Evolutionary conservation across 2,329 filamentous ascomycete genomes (phyloP), one percentile per base, ranked within the genome.

Genomic region (Scytalidium lignicola): DNA sequence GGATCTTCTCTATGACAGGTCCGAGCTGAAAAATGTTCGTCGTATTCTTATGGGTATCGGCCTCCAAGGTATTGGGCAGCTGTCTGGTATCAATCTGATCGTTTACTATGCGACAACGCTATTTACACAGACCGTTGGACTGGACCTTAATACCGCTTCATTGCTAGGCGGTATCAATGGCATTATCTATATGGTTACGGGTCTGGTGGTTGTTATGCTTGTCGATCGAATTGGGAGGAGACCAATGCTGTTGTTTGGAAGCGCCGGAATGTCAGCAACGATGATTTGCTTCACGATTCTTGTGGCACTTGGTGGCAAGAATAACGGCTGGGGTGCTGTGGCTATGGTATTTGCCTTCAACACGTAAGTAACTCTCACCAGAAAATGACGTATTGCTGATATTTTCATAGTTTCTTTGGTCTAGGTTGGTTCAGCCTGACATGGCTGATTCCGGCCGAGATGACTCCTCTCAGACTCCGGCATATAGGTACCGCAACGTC

Each of bases 51-150:
- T 37, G 32, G 32, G 32, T 13, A 37, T 37, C 32, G 32, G 32
- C 32, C 37, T 39, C 3, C 93, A 97, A 69, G 90, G 85, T 6
- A 81, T 99, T 56, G 93, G 93, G 21, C 93, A 99, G 70, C 82
- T 99, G 47, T 97, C 97, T 72, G 93, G 93, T 57, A 99, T 99
- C 74, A 99, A 99, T 70, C 93, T 99, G 65, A 99, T 99, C 55
- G 97, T 92, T 1, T 99, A 97, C 75, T 99, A 99, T 65, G 93
- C 93, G 1, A 93, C 93, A 0, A 95, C 49, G 92, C 97, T 15
- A 97, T 99, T 62, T 91, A 96, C 70, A 91, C 91, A 52, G 93
- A 93, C 37, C 92, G 93, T 17, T 97, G 92, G 93, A 72, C 81
- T 48, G 93, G 92, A 22, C 89, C 92, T 58, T 79, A 90, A 51